A percentile compares a stretch with the other conserved stretches of the same genome.
Evolutionary conservation across 345 rosid species (phyloP).

Genomic region (Balakata baccata): DNA sequence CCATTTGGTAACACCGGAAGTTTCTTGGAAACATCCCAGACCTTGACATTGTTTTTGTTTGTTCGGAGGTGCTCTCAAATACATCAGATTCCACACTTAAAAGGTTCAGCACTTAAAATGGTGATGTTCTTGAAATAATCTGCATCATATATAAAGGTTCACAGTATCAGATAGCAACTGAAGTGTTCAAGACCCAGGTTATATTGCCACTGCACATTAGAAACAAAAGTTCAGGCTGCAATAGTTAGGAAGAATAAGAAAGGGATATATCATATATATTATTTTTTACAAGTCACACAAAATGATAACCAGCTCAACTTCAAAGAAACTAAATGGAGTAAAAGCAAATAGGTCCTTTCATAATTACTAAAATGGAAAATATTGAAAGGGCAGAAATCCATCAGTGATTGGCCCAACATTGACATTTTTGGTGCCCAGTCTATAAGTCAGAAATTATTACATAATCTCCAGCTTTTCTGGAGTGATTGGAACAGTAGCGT

Average conservation of each 20-base stretch:
- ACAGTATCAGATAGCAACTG: neutral
- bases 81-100: slow-evolving; percentile 9
- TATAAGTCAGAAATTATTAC: neutral
- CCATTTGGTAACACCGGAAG: slow-evolving; percentile 21
- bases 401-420: no score
- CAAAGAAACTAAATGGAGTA: neutral
- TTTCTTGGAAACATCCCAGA: slow-evolving; percentile 29
- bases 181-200: neutral
- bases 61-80: slow-evolving; percentile 19
- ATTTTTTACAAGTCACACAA: neutral
- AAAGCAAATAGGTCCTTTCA: neutral
- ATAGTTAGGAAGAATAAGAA: neutral
- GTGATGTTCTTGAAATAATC: slow-evolving; percentile 19
- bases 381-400: neutral
- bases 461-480: neutral
- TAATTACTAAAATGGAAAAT: neutral
- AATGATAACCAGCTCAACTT: neutral
- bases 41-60: slow-evolving; percentile 24
- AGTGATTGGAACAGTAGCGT: neutral
- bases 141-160: neutral
- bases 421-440: neutral
- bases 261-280: neutral
- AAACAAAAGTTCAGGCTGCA: neutral
- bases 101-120: slow-evolving; percentile 4
- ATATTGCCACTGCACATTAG: neutral